Conservation (phyloP, 352 stramenopile species). For the Phytophthora quininea region DNA sequence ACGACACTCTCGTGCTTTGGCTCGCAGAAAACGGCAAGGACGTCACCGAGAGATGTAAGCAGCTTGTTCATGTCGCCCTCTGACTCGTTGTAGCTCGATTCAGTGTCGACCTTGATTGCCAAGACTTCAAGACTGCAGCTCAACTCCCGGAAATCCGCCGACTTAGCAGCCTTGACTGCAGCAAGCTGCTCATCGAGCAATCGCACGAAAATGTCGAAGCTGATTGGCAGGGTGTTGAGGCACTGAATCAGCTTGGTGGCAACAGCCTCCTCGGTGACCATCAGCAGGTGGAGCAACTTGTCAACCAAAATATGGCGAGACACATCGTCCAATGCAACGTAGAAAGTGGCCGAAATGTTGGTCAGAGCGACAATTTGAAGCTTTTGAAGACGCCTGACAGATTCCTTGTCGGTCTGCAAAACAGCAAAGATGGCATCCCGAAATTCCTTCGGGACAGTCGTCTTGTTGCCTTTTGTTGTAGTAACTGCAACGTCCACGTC, state of each 20-base stretch:
- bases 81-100: constrained; percentile 32
- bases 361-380: constrained; percentile 53
- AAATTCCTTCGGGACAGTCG: constrained; percentile 57
- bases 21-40: constrained; percentile 65
- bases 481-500: constrained; percentile 35
- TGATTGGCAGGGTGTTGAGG: constrained; percentile 59
- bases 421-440: constrained; percentile 56
- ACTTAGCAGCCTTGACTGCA: constrained; percentile 18
- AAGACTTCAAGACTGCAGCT: constrained; percentile 84
- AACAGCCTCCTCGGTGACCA: constrained; percentile 63
- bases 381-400: constrained; percentile 34
- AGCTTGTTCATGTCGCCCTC: constrained; percentile 43
- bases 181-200: constrained; percentile 55
- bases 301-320: constrained; percentile 54
- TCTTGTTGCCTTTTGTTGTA: constrained; percentile 30
- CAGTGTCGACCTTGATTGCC: constrained; percentile 64
- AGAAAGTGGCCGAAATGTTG: constrained; percentile 49
- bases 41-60: constrained; percentile 59
- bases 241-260: constrained; percentile 60
- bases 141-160: constrained; percentile 48
- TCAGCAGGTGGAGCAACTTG: constrained; percentile 60
- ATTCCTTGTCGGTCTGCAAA: constrained; percentile 46
- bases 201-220: constrained; percentile 57
- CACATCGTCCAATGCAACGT: constrained; percentile 54
- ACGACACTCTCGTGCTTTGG: constrained; percentile 55